Conservation (phyloP, 192 early-diverging fungal species). For the Linnemannia schmuckeri region DNA sequence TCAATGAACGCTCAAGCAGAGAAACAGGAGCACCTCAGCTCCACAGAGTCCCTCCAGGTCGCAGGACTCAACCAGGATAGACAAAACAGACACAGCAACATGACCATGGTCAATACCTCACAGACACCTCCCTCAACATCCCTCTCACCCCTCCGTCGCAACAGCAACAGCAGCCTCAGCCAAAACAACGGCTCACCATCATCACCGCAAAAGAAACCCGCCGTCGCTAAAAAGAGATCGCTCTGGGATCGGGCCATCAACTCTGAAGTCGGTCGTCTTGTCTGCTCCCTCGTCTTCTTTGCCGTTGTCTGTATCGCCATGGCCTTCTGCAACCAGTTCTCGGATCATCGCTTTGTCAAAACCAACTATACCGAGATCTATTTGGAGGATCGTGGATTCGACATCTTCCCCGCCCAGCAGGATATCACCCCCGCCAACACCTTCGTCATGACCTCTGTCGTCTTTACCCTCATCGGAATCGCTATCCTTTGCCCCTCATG, state of each 20-base stretch:
- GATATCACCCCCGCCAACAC: constrained; percentile 47
- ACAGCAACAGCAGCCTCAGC: background rate
- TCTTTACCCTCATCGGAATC: constrained; percentile 48
- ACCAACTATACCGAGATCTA: constrained; percentile 32
- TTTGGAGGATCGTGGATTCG: constrained; percentile 52
- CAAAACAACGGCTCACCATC: background rate
- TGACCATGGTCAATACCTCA: constrained; percentile 21
- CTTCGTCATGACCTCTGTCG: constrained; percentile 55
- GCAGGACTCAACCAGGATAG: background rate
- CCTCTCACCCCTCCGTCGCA: background rate
- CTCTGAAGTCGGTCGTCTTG: constrained; percentile 40
- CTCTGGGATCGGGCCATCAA: constrained; percentile 33
- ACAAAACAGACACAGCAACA: constrained; percentile 27
- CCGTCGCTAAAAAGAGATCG: background rate
- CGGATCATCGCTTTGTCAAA: constrained; percentile 53
- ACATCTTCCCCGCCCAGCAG: constrained; percentile 41
- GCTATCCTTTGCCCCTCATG: constrained; percentile 44
- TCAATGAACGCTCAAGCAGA: constrained; percentile 11
- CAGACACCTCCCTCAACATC: background rate
- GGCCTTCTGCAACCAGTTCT: constrained; percentile 59
- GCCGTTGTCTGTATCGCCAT: constrained; percentile 43
- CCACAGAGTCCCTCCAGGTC: constrained; percentile 16
- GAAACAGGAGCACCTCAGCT: constrained; percentile 32
- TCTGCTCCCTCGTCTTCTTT: constrained; percentile 30
- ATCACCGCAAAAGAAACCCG: background rate